Evolutionary conservation across 1,284 basidiomycete genomes (phyloP).

Genomic region (Boletus holoroseus): DNA sequence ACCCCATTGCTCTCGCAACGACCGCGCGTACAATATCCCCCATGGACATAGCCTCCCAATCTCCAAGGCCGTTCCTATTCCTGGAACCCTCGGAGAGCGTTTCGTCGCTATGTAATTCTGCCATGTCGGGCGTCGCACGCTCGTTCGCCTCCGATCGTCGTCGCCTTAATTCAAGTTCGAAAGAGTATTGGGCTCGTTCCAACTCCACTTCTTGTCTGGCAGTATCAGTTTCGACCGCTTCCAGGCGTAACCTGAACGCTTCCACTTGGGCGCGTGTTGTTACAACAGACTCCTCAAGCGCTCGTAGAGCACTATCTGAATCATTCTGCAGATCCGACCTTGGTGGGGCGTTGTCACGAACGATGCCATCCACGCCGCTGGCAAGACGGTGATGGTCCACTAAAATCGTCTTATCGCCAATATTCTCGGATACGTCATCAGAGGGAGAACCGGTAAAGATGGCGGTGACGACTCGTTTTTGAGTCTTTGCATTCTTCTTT

Average conservation of each 20-base stretch:
- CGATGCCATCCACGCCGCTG: not conserved
- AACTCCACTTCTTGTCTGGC: conserved; percentile 14
- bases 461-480: conserved; percentile 29
- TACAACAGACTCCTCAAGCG: conserved; percentile 25
- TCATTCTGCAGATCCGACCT: conserved; percentile 2
- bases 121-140: not conserved
- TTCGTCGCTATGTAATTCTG: not conserved
- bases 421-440: not conserved
- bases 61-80: not conserved
- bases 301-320: conserved; percentile 7
- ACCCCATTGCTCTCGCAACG: conserved; percentile 19
- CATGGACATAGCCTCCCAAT: conserved; percentile 8
- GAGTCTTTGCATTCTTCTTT: conserved; percentile 7
- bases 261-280: conserved; percentile 26
- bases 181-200: not conserved
- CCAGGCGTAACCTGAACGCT: conserved; percentile 24
- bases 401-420: not conserved
- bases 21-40: conserved; percentile 18
- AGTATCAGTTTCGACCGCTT: conserved; percentile 25
- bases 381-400: not conserved
- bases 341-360: not conserved
- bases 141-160: conserved; percentile 1
- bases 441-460: conserved; percentile 28
- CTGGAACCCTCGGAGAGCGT: not conserved
- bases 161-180: not conserved